Base-by-base conservation (phyloP, 176 grass and related monocot genomes). In the Musa beccarii region DNA sequence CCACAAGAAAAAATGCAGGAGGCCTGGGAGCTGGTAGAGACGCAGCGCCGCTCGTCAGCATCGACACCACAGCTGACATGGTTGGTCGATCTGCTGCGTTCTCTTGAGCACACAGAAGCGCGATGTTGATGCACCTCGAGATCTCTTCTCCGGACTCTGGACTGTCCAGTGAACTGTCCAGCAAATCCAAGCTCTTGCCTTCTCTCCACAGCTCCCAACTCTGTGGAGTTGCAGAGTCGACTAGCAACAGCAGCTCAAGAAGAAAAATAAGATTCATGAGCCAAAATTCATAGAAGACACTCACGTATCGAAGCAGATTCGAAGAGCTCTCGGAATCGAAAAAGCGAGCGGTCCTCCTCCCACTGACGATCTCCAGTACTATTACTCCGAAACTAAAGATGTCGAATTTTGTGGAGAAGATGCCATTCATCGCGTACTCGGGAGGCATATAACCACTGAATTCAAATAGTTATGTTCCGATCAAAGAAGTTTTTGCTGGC, bases 31-130 rank as follows among this genome's bases (percentile, higher is more conserved):
- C 34, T 43, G 34, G 34, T 43, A 43, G 34, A 43, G 34, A 43
- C 4, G 34, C 34, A 43, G 34, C 34, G 34, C 34, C 34, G 34
- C 34, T 43, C 34, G 34, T 43, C 34, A 62, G 20, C 10, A 62
- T 17, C 15, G 20, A n/a, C 15, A 68, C 66, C 25, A 80, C 66
- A 52, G 71, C 62, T 69, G 49, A 34, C 78, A 80, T 80, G 15
- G 66, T 79, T 21, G 77, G 66, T 50, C 77, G 19, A 34, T 70
- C 66, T 20, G 34, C 34, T 20, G 62, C 63, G 17, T 62, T 62
- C 57, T 62, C 57, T 62, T 62, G 17, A 24, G 68, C 9, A 10
- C 77, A 70, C 7, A 29, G 43, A 9, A 79, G 12, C 49, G 29
- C 77, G 52, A 79, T 53, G n/a, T 70, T 59, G 19, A 68, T 53